Conservation (phyloP, 1,139 yeast species). For the Candida tetrigidarum region DNA sequence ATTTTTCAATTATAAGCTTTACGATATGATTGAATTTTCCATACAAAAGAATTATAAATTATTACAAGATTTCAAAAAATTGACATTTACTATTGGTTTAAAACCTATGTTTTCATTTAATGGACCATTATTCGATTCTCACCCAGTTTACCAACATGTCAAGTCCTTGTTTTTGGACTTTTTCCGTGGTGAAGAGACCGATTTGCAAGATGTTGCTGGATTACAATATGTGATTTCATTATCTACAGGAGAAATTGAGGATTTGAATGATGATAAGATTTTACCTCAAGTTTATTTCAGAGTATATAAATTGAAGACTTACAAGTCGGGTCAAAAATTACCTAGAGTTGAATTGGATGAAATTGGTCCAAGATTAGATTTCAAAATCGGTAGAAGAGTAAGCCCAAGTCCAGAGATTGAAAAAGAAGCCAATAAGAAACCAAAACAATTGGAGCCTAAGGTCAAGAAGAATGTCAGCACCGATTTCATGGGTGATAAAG, state of each 20-base stretch:
- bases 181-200: constrained; percentile 85
- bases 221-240: constrained; percentile 87
- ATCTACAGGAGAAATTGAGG: constrained; percentile 67
- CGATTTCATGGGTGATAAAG: constrained; percentile 94
- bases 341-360: constrained; percentile 96
- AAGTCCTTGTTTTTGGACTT: constrained; percentile 91
- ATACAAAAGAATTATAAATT: constrained; percentile 72
- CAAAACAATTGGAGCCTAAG: constrained; percentile 82
- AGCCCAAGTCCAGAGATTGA: constrained; percentile 88
- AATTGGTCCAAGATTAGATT: constrained; percentile 95
- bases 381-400: constrained; percentile 86
- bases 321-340: constrained; percentile 79
- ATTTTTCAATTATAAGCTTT: constrained; percentile 86
- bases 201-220: constrained; percentile 92
- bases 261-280: constrained; percentile 21
- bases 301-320: constrained; percentile 85
- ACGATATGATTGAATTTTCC: constrained; percentile 92
- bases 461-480: constrained; percentile 87
- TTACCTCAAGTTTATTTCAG: constrained; percentile 87
- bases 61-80: constrained; percentile 76
- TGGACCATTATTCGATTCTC: constrained; percentile 89
- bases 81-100: constrained; percentile 84
- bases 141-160: constrained; percentile 83
- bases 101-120: constrained; percentile 95
- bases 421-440: constrained; percentile 83